Conservation (phyloP, 306 rosid genomes). For the Dalbergia cultrata region DNA sequence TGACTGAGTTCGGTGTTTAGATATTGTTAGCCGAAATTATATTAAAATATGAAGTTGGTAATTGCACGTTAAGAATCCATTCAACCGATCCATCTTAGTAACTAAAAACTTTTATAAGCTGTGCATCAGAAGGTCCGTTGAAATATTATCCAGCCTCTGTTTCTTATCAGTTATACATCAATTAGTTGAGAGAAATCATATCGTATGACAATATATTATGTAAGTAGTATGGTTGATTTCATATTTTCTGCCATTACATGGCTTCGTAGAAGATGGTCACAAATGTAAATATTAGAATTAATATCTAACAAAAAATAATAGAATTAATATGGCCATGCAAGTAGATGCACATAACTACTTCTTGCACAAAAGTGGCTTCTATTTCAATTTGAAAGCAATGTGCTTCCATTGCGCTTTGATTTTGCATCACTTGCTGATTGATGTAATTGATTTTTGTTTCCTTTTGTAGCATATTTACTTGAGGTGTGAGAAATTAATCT, state of each 20-base stretch:
- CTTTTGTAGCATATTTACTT: too few species aligned
- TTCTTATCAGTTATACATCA: not conserved
- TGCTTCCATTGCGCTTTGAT: not conserved
- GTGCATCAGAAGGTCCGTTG: not conserved
- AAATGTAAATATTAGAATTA: too few species aligned
- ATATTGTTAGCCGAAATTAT: not conserved
- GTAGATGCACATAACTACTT: not conserved
- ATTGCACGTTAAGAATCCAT: not conserved
- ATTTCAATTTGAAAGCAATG: too few species aligned
- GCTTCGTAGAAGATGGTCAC: not conserved
- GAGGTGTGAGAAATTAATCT: too few species aligned
- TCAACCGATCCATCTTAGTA: not conserved
- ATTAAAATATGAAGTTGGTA: not conserved
- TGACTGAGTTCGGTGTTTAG: not conserved
- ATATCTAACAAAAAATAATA: too few species aligned
- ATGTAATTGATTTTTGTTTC: not conserved
- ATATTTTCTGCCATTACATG: not conserved
- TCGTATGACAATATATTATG: not conserved
- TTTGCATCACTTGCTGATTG: not conserved
- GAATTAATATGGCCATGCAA: not conserved
- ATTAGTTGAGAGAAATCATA: not conserved
- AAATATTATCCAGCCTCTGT: not conserved
- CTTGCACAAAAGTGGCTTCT: not conserved
- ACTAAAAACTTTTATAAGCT: not conserved
- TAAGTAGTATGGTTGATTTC: not conserved